phyloP scores from a whole-genome alignment of 306 rosid genomes.

The Lathyrus aphaca region DNA sequence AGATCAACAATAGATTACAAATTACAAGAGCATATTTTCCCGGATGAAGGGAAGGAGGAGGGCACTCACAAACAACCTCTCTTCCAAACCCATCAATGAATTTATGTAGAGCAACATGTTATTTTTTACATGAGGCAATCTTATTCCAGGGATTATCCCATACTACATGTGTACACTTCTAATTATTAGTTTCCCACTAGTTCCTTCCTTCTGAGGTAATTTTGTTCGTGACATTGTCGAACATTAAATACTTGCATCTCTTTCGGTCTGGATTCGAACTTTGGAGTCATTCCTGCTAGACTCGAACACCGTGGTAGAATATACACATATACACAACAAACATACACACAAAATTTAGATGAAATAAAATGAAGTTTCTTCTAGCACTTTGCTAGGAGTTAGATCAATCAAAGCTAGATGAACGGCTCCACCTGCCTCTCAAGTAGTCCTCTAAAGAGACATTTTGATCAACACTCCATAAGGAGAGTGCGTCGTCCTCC shows the following conservation, averaged over 20 bases:
- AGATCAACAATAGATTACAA: slow-evolving; percentile 27
- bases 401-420: slow-evolving; percentile 88
- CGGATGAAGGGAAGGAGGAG: slow-evolving; percentile 77
- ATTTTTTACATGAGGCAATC: neutral
- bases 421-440: slow-evolving; percentile 96
- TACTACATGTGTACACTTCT: neutral
- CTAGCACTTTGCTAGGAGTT: slow-evolving; percentile 35
- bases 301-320: neutral
- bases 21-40: slow-evolving; percentile 40
- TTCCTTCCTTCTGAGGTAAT: neutral
- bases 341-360: slow-evolving; percentile 53
- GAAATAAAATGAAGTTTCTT: slow-evolving; percentile 18
- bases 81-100: slow-evolving; percentile 77
- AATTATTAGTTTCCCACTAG: neutral
- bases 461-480: slow-evolving; percentile 78
- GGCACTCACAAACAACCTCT: slow-evolving; percentile 93
- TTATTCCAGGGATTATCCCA: neutral
- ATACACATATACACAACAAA: slow-evolving; percentile 20
- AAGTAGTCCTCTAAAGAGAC: slow-evolving; percentile 86
- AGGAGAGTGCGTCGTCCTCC: slow-evolving; percentile 89
- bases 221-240: neutral
- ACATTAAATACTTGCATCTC: neutral
- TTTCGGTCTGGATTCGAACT: slow-evolving; percentile 1
- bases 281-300: neutral
- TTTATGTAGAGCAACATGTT: slow-evolving; percentile 14